Evolutionary conservation across 2,329 filamentous ascomycete genomes (phyloP).

Genomic region (Cercospora brassicicola): DNA sequence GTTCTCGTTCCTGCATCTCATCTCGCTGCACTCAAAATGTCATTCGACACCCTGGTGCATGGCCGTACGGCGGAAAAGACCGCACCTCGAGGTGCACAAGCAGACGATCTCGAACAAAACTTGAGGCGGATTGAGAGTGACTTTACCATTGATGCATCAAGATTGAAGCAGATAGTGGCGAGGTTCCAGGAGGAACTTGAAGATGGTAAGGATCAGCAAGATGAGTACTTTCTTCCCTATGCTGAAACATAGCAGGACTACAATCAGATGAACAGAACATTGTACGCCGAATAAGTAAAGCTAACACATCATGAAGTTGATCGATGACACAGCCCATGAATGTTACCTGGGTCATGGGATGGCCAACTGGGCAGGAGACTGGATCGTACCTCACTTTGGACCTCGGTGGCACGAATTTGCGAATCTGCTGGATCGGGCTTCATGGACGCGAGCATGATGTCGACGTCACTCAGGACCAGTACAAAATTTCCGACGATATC

Average conservation of each 20-base stretch:
- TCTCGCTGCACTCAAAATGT: neutral
- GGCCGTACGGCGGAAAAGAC: neutral
- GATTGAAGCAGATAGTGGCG: neutral
- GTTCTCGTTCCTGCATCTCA: neutral
- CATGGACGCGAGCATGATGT: conserved; percentile 88
- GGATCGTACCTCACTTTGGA: conserved; percentile 88
- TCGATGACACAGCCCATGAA: conserved; percentile 80
- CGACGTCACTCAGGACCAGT: conserved; percentile 92
- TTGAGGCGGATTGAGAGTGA: neutral
- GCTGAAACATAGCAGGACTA: neutral
- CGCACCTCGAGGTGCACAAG: neutral
- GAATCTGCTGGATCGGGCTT: conserved; percentile 90
- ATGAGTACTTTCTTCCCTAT: neutral
- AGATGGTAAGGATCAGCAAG: neutral
- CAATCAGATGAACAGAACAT: conserved; percentile 7
- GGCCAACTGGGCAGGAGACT: conserved; percentile 81
- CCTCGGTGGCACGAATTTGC: conserved; percentile 94
- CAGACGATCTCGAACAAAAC: neutral
- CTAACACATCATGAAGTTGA: neutral
- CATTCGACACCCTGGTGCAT: neutral
- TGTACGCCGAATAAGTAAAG: neutral
- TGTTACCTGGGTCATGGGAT: conserved; percentile 92
- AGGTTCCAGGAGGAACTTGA: neutral
- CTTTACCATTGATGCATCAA: neutral
- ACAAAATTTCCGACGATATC: conserved; percentile 89